Evolutionary conservation across 78 protist species (phyloP), one percentile per base, ranked within the genome.

Genomic region (Pigoraptor vietnamica): DNA sequence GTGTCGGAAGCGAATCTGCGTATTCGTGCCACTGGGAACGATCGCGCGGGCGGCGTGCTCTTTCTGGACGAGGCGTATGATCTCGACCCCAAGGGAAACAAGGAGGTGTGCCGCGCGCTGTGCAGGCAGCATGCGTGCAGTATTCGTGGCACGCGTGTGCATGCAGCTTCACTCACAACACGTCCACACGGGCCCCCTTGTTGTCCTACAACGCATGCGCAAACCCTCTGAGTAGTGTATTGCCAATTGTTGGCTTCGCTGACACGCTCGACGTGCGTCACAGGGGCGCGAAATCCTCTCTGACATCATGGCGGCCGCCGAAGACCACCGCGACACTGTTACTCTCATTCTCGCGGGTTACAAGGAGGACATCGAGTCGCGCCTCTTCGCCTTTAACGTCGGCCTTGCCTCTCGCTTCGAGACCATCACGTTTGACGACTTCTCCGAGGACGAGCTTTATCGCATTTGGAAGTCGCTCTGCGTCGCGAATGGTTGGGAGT

Each of bases 21-120:
- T 19, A 23, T 48, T 9, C 9, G 19, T 9, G 19, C 9, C 32
- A 48, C 19, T 48, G 79, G 19, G 79, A 48, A 19, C 19, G 79
- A 9, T 48, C 33, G 86, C 86, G n/a, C n/a, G n/a, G 94, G 96
- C 0, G 95, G 94, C 35, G 87, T 92, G 21, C 39, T 94, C 24
- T 91, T 94, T 89, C 88, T 94, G 35, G 96, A 94, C 91, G 96
- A 94, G 86, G 96, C 94, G 33, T 93, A 94, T 87, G 34, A 55
- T 48, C 93, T 94, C 14, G 93, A 37, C 23, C 79, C 79, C 79
- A 19, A 19, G 79, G 79, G 79, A 48, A 19, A 19, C 32, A 9
- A 48, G 79, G 79, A 48, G 19, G 79, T 23, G 32, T 9, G 32
- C 9, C 79, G 32, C 79, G 79, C 9, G 79, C 79, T 48, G 79